These are phyloP conservation scores for Neurospora sp. DNA, from an alignment of 495 filamentous ascomycete species.

Conservation along the genomic window DNA sequence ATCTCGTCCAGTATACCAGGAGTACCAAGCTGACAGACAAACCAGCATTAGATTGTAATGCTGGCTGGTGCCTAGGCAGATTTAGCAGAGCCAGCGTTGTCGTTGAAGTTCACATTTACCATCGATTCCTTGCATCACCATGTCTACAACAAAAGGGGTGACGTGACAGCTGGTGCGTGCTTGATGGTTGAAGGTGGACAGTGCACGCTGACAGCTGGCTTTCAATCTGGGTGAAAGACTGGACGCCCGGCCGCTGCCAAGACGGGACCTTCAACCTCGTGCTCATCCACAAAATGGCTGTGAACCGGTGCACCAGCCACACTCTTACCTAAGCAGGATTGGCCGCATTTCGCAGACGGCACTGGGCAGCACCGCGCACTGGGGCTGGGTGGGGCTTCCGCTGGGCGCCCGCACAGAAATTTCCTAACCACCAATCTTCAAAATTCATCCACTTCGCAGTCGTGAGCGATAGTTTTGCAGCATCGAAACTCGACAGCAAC, in stretches of 20 bases:
- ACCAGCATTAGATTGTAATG: neutral
- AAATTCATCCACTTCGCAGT: conserved; percentile 38
- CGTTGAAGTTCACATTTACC: neutral
- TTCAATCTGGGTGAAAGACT: neutral
- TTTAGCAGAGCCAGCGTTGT: neutral
- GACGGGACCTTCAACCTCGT: neutral
- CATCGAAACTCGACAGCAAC: conserved; percentile 43
- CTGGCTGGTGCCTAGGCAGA: neutral
- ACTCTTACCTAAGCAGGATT: conserved; percentile 6
- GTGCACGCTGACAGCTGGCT: neutral
- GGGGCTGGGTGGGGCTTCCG: conserved; percentile 18
- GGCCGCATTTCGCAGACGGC: neutral
- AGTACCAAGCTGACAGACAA: no score
- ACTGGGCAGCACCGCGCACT: conserved; percentile 1
- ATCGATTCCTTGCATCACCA: neutral
- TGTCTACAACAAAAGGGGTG: neutral
- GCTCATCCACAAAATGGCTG: neutral
- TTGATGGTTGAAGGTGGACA: neutral
- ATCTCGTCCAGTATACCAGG: no score
- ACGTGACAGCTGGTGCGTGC: neutral
- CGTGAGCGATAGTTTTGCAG: conserved; percentile 31
- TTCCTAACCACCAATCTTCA: conserved; percentile 21
- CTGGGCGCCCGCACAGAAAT: conserved; percentile 32
- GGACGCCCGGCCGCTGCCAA: neutral
- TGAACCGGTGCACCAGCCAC: conserved; percentile 5